Conservation (phyloP, 1,139 yeast genomes). For the Oligophagozyma castellii region DNA sequence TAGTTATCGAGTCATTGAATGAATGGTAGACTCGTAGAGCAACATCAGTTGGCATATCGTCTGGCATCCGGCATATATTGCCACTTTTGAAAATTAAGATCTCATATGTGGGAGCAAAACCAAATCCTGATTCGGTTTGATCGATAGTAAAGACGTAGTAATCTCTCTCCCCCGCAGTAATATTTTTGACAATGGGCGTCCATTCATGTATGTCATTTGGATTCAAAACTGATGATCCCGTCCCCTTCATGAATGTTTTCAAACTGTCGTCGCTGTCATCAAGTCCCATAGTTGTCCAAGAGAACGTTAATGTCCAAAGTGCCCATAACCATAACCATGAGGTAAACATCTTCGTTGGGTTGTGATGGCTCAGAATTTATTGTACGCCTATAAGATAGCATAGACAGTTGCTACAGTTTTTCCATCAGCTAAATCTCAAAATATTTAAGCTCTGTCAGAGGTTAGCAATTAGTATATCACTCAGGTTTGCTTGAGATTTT, state of each 20-base stretch:
- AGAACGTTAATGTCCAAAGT: no score
- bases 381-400: no score
- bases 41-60: slow-evolving; percentile 23
- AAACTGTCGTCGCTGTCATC: not conserved
- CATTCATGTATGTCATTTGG: slow-evolving; percentile 18
- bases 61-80: slow-evolving; percentile 41
- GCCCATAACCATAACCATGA: no score
- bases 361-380: no score
- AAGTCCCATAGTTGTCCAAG: no score
- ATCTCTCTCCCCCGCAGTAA: slow-evolving; percentile 15
- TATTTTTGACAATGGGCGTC: slow-evolving; percentile 17
- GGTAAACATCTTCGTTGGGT: no score
- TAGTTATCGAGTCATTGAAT: slow-evolving; percentile 30
- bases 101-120: slow-evolving; percentile 29
- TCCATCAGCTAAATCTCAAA: no score
- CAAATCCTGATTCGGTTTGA: slow-evolving; percentile 7
- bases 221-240: slow-evolving; percentile 4
- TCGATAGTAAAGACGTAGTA: slow-evolving; percentile 15
- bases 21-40: slow-evolving; percentile 38
- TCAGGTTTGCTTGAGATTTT: no score
- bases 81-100: slow-evolving; percentile 46
- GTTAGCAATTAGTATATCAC: no score
- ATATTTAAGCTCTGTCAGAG: no score
- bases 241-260: not conserved
- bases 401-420: no score